Evolutionary conservation across 345 rosid species (phyloP).

Genomic region (Turnera subulata): DNA sequence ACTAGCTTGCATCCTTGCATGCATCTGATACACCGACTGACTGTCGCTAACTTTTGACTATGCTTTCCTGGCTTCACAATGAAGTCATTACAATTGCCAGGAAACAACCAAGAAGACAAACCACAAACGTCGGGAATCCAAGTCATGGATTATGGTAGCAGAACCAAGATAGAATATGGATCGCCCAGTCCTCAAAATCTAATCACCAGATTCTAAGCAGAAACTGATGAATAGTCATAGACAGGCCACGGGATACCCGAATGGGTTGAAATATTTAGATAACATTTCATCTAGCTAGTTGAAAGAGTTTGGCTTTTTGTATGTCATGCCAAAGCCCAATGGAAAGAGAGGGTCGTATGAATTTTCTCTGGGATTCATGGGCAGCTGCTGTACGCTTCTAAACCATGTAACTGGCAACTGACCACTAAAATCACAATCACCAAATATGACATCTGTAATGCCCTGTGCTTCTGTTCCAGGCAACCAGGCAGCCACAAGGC

Average conservation of each 20-base stretch:
- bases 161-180: too few species aligned
- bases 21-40: neutral
- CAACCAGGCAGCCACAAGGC: conserved; percentile 83
- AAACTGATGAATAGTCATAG: too few species aligned
- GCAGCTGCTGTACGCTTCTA: conserved; percentile 45
- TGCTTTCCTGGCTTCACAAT: conserved; percentile 1
- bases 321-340: conserved; percentile 56
- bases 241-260: too few species aligned
- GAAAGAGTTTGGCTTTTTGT: conserved; percentile 2
- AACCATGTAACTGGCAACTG: conserved; percentile 80
- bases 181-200: too few species aligned
- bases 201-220: too few species aligned
- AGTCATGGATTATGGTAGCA: too few species aligned
- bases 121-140: too few species aligned
- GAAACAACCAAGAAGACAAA: neutral
- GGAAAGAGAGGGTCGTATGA: conserved; percentile 65
- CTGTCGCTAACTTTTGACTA: neutral
- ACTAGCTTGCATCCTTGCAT: conserved; percentile 2
- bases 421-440: conserved; percentile 55
- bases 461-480: conserved; percentile 84
- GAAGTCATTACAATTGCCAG: neutral
- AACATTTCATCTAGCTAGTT: neutral
- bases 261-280: too few species aligned
- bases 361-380: conserved; percentile 37
- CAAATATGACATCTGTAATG: conserved; percentile 60